phyloP scores from a whole-genome alignment of 495 filamentous ascomycete species.

The Amniculicola lignicola region DNA sequence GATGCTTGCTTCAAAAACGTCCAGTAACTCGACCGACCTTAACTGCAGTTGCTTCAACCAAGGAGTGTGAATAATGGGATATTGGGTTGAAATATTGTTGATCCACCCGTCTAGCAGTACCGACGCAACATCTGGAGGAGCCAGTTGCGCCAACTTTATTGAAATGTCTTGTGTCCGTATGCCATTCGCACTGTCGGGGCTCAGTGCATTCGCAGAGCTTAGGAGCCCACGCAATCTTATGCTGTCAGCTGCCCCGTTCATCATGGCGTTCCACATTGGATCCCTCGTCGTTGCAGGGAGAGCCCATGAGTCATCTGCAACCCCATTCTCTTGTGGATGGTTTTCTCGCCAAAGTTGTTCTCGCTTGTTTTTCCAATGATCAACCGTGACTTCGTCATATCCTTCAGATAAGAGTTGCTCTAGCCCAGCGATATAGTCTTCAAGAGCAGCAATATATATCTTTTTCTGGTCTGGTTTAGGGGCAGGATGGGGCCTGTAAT shows the following conservation, averaged over 20 bases:
- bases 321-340: neutral
- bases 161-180: too few species aligned
- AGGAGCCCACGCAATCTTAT: too few species aligned
- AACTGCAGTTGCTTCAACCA: neutral
- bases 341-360: neutral
- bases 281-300: neutral
- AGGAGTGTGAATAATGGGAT: neutral
- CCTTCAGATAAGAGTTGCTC: neutral
- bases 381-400: neutral
- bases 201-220: too few species aligned
- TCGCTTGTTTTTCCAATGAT: neutral
- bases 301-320: too few species aligned
- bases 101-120: neutral
- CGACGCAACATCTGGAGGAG: neutral
- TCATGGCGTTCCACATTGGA: neutral
- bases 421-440: neutral
- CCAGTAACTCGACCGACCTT: neutral
- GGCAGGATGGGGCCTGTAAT: neutral
- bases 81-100: neutral
- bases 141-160: neutral
- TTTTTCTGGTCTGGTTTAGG: neutral
- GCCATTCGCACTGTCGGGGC: too few species aligned
- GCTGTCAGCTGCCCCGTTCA: neutral
- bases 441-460: neutral
- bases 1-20: neutral